Base-by-base conservation (phyloP, 2,329 filamentous ascomycete genomes). In the Fusarium goolgardi region DNA sequence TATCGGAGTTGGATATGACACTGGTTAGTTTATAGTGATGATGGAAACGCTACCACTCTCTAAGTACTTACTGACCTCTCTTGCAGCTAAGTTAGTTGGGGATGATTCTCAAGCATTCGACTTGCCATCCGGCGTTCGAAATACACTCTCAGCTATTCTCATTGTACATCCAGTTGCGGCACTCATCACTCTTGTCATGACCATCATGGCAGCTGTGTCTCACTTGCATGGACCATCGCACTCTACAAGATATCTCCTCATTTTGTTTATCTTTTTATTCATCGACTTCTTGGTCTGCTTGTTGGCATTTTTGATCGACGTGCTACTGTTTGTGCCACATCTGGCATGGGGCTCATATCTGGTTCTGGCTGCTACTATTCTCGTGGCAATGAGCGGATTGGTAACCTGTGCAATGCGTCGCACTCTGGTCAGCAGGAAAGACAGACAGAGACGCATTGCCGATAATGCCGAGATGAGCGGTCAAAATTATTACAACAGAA, bases 391-490 rank as follows among this genome's bases (percentile, higher is more conserved):
- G 25, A 92, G 92, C 76, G 91, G 90, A 41, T 86, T 99, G 59
- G 89, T 97, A 35, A 94, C 94, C 11, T 99, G 94, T 77, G 94
- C 93, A 23, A 98, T 98, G 94, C 91, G 96, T 68, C 89, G 95
- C 63, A 96, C 94, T 4, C 83, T 98, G 59, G 92, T 97, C 64
- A 92, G 92, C 78, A 88, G 95, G 73, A 97, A 97, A 81, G 92
- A 94, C n/a, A 88, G 94, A 65, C 94, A 96, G 84, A 93, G 90
- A 82, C 88, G 93, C 45, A 96, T 98, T 76, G 93, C 90, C 4
- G 92, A 96, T 78, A 97, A 98, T 76, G 93, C 94, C 10, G 94
- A 98, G 77, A 98, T 98, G 94, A 98, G 92, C 77, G 95, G 95
- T 29, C 90, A 96, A 74, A 96, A 94, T 75, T 97, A 91, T 77